Evolutionary conservation across 2,329 filamentous ascomycete species (phyloP), one percentile per base, ranked within the genome.

Genomic region (Fusarium annulatum): DNA sequence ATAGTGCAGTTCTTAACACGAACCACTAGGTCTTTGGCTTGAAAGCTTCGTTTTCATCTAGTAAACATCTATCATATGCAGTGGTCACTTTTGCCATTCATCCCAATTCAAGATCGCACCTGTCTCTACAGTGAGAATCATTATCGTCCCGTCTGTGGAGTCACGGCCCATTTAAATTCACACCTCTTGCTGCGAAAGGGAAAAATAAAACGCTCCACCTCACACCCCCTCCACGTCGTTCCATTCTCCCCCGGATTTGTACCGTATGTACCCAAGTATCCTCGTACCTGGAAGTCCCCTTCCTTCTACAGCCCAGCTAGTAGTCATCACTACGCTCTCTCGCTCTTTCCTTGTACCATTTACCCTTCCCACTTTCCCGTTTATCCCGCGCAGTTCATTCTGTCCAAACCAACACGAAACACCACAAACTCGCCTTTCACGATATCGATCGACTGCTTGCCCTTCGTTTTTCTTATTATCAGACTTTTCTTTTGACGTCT

Each of bases 351-450:
- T 74, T 72, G 73, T 74, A 76, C 70, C 70, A 67, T 72, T 68
- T 68, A 72, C 68, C 70, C 75, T 69, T 76, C 58, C 72, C 67
- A 74, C 64, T 67, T 71, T 73, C 75, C 78, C 69, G 74, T 72
- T 69, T 59, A 73, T 75, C 75, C 71, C 71, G 70, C 64, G 65
- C 66, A 45, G 64, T 66, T 23, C 63, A 62, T 62, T 65, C 53
- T 68, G 28, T 67, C 53, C 58, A 67, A 67, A 64, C 64, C 64
- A 74, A 66, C 67, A 69, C 69, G 68, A 78, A 77, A 77, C 76
- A 78, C 75, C 74, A 77, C 68, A 63, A 42, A 57, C 38, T 61
- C 68, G 41, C 62, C 61, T 71, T 58, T 77, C 75, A 74, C 73
- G 73, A 76, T 75, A 77, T 72, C 53, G 57, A 60, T 49, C 64